Evolutionary conservation across 805 yeast genomes (phyloP).

Genomic region (Cyberlindnera bimundalis): DNA sequence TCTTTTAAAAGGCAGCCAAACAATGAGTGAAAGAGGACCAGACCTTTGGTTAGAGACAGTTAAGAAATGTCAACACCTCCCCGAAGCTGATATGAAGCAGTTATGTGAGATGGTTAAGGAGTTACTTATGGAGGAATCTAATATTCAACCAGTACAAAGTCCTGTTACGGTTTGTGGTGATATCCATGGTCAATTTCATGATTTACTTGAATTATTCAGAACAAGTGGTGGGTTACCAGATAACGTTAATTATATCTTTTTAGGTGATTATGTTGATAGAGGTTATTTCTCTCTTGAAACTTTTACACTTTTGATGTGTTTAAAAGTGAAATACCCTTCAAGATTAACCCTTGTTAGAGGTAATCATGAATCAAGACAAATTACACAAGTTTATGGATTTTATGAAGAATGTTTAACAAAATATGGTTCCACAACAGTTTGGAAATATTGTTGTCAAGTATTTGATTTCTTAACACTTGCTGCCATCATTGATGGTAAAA

Average conservation of each 20-base stretch:
- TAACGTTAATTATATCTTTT: constrained; percentile 74
- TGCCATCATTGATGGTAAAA: constrained; percentile 92
- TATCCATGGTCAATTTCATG: constrained; percentile 98
- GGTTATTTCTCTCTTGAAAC: constrained; percentile 97
- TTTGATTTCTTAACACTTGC: constrained; percentile 92
- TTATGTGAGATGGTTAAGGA: constrained; percentile 94
- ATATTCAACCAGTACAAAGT: constrained; percentile 87
- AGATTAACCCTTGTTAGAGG: constrained; percentile 91
- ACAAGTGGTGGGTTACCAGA: constrained; percentile 89
- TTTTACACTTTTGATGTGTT: constrained; percentile 87
- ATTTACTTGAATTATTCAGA: constrained; percentile 82
- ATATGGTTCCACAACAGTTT: constrained; percentile 80
- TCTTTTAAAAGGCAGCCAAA: too few relatives aligned
- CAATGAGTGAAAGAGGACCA: constrained; percentile 76
- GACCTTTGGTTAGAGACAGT: constrained; percentile 96
- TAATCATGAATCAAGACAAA: constrained; percentile 96
- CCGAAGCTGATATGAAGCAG: constrained; percentile 94
- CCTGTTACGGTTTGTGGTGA: constrained; percentile 98
- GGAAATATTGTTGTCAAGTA: constrained; percentile 96
- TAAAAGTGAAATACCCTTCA: constrained; percentile 83
- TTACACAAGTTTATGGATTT: constrained; percentile 98
- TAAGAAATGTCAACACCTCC: constrained; percentile 81
- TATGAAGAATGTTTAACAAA: constrained; percentile 93
- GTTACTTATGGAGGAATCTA: constrained; percentile 91
- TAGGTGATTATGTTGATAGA: constrained; percentile 96